Evolutionary conservation across 2,329 filamentous ascomycete genomes (phyloP).

Genomic region (Diaporthe eres): DNA sequence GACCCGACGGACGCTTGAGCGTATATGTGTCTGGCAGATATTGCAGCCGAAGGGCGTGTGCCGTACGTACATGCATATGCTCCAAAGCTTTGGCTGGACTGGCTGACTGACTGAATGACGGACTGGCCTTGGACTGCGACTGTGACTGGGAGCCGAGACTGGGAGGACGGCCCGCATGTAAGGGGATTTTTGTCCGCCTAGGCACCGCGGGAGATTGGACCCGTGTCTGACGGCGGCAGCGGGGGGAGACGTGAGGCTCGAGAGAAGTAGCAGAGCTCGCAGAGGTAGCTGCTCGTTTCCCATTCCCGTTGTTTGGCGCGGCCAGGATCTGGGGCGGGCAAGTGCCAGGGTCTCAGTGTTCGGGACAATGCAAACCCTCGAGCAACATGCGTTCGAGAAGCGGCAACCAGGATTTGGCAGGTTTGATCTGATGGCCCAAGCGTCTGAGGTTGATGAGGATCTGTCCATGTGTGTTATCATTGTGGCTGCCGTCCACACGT

Average conservation of each 20-base stretch:
- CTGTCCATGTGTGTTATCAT: not conserved
- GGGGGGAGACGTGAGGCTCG: not conserved
- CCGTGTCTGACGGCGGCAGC: not conserved
- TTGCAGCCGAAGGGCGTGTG: constrained; percentile 15
- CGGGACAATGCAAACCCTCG: constrained; percentile 15
- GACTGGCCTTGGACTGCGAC: not conserved
- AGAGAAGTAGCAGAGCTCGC: not conserved
- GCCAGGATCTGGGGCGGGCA: constrained; percentile 1
- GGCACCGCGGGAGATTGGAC: not conserved
- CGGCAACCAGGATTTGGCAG: constrained; percentile 3
- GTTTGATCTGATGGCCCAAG: constrained; percentile 34
- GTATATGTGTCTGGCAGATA: constrained; percentile 21
- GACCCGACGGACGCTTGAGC: constrained; percentile 13
- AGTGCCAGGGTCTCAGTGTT: not conserved
- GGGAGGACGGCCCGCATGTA: not conserved
- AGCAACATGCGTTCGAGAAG: constrained; percentile 10
- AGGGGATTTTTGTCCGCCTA: not conserved
- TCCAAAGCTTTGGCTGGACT: not conserved
- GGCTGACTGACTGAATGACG: not conserved
- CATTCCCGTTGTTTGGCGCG: not conserved
- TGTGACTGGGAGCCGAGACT: not conserved
- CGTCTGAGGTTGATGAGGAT: constrained; percentile 33
- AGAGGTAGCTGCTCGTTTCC: not conserved
- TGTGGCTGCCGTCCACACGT: constrained; percentile 6
- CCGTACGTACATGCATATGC: not conserved